Base-by-base conservation (phyloP, 192 early-diverging fungal species). In the Coemansia asiatica region DNA sequence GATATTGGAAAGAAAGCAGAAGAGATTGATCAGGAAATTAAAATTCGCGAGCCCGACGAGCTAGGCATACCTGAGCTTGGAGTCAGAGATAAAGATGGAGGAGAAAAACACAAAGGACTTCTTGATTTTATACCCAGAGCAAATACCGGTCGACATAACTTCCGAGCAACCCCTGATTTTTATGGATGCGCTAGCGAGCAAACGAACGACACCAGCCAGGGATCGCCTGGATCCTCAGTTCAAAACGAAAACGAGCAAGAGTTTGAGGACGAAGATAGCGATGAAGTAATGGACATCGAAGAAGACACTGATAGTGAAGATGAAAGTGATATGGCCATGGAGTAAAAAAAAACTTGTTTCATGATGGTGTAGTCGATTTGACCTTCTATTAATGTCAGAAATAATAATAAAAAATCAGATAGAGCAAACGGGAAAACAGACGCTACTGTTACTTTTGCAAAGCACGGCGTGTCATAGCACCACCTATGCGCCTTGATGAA, bases 241-340 rank as follows among this genome's bases (percentile, higher is more conserved):
- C 50, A 2, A 4, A 23, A 53, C 15, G 50, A 53, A 53, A 60
- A 46, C 33, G 48, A 68, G 35, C 35, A 21, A 28, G 56, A 28
- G 2, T 63, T 60, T 0, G 40, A 22, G 0, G 68, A 49, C 16
- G 79, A 76, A 26, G 66, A 74, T 18, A 82, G 79, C 56, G 79
- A 76, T 21, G 72, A 82, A 23, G 74, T 60, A n/a, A 82, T 82
- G 79, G 79, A 82, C 18, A 82, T 82, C 58, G 74, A 76, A 27
- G 79, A 81, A 18, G 77, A 74, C 47, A 65, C 56, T 4, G 67
- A 67, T 19, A 72, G 60, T 13, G 71, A 29, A 10, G 68, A 62
- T 47, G 72, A 61, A 26, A 74, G 76, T 49, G 76, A 73, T 15
- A 79, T 79, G 76, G 76, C 76, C 35, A 69, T 79, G 67, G 76